Conservation (phyloP, 352 stramenopile genomes). For the Globisporangium heterothallicum region DNA sequence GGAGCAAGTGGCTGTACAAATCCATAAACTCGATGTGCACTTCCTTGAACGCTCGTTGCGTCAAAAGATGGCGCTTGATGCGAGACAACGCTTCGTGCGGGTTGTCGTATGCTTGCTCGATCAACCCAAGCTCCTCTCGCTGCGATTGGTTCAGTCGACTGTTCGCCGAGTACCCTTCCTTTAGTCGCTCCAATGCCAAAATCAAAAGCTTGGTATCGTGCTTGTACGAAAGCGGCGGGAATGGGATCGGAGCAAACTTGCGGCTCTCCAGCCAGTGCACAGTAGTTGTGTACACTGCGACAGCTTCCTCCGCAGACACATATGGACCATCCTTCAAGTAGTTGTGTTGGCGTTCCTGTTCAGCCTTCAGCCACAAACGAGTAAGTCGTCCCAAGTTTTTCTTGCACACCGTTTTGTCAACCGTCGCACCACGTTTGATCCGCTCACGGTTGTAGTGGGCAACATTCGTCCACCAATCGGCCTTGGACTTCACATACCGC, state of each 20-base stretch:
- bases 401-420: slow-evolving; percentile 99
- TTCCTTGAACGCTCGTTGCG: slow-evolving; percentile 99
- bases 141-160: slow-evolving; percentile 97
- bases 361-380: slow-evolving; percentile 98
- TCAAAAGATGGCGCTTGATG: slow-evolving; percentile 99
- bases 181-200: slow-evolving; percentile 97
- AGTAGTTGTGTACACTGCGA: slow-evolving; percentile 99
- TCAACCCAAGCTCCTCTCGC: slow-evolving; percentile 97
- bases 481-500: slow-evolving; percentile 99
- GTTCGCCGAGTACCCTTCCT: slow-evolving; percentile 98
- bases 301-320: slow-evolving; percentile 97
- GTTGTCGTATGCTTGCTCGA: slow-evolving; percentile 99
- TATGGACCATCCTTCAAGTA: slow-evolving; percentile 99
- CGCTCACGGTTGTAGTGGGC: slow-evolving; percentile 99
- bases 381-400: slow-evolving; percentile 99
- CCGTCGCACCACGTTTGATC: slow-evolving; percentile 98
- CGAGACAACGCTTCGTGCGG: slow-evolving; percentile 96
- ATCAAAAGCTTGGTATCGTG: slow-evolving; percentile 99
- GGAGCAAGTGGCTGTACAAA: slow-evolving; percentile 98
- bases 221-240: slow-evolving; percentile 99
- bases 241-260: slow-evolving; percentile 99
- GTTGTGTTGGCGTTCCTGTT: slow-evolving; percentile 99
- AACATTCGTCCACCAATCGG: slow-evolving; percentile 98
- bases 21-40: slow-evolving; percentile 99
- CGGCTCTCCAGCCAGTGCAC: slow-evolving; percentile 99